Evolutionary conservation across 225 moss, liverwort and hornwort species (phyloP).

Genomic region (Thuidium tamariscinum): DNA sequence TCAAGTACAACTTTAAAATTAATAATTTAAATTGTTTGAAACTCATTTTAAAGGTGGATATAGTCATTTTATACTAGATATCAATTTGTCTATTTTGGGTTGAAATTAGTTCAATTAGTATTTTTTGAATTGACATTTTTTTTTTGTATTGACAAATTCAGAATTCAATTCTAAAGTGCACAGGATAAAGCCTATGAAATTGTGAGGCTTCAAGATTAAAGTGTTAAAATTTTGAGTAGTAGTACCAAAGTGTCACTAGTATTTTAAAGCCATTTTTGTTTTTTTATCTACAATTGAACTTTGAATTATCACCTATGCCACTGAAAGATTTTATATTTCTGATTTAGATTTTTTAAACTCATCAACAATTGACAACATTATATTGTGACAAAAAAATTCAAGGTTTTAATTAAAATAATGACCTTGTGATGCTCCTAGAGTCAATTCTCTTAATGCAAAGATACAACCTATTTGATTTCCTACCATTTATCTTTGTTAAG

Average conservation of each 20-base stretch:
- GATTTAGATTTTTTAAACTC: background rate
- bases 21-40: background rate
- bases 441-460: background rate
- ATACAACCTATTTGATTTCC: background rate
- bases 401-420: too few species aligned
- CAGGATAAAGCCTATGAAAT: background rate
- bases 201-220: background rate
- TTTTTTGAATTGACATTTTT: background rate
- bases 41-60: background rate
- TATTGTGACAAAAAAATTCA: too few species aligned
- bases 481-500: background rate
- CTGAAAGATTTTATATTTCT: background rate
- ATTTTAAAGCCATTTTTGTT: background rate
- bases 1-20: background rate
- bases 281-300: too few species aligned
- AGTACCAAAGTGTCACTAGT: background rate
- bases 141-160: background rate
- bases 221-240: background rate
- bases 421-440: too few species aligned
- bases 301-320: background rate
- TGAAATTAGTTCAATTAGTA: accelerated
- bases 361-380: too few species aligned
- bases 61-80: background rate
- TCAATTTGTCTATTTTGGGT: background rate
- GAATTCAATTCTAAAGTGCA: background rate